phyloP scores from a whole-genome alignment of 805 yeast species.

The Saccharomycopsis fodiens region DNA sequence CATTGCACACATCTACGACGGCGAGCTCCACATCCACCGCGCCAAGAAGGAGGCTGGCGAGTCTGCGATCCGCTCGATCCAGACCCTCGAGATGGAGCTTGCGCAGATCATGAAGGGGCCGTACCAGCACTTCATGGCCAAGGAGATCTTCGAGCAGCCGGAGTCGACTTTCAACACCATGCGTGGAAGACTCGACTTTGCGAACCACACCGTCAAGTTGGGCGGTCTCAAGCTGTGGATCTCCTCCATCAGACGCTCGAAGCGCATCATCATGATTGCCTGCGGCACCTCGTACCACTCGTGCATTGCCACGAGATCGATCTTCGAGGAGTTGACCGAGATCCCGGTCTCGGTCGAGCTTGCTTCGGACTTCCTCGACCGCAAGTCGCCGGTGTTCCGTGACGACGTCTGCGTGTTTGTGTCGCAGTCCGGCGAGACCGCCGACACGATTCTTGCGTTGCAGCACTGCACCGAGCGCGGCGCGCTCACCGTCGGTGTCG shows the following conservation, averaged over 20 bases:
- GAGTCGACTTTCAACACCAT: conserved; percentile 96
- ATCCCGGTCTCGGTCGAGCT: conserved; percentile 89
- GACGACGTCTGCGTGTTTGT: conserved; percentile 97
- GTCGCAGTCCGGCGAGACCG: conserved; percentile 98
- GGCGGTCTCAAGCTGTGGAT: conserved; percentile 88
- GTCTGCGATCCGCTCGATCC: conserved; percentile 92
- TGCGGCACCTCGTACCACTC: conserved; percentile 99
- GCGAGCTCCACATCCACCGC: conserved; percentile 97
- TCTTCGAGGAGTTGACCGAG: conserved; percentile 93
- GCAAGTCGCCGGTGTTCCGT: conserved; percentile 94
- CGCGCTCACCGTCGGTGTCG: conserved; percentile 95
- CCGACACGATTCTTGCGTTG: conserved; percentile 91
- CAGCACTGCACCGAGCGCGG: conserved; percentile 96
- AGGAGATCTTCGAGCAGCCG: conserved; percentile 98
- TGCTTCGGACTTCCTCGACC: conserved; percentile 91
- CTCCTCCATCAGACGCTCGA: conserved; percentile 84
- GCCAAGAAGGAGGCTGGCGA: conserved; percentile 82
- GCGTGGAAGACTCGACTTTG: conserved; percentile 98
- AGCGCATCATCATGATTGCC: conserved; percentile 96
- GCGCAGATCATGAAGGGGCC: conserved; percentile 98
- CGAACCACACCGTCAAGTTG: conserved; percentile 61
- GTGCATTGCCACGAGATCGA: conserved; percentile 92
- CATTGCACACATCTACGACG: conserved; percentile 96
- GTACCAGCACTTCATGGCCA: conserved; percentile 95
- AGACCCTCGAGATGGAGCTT: conserved; percentile 93